Evolutionary conservation across 306 rosid genomes (phyloP).

Genomic region (Trifolium pratense): DNA sequence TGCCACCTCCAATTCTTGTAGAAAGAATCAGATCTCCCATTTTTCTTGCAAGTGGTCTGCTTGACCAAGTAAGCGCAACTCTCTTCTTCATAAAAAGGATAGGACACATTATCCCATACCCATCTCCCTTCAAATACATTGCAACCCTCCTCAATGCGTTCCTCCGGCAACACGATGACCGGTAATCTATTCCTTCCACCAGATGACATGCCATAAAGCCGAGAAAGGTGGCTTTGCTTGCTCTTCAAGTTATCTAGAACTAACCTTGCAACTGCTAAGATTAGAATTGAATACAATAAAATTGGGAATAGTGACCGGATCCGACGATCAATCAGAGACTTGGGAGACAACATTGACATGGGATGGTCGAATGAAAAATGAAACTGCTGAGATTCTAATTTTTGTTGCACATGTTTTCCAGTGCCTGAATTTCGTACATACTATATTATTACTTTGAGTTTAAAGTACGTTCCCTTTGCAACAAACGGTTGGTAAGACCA

Average conservation of each 20-base stretch:
- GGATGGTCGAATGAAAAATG: slow-evolving; percentile 21
- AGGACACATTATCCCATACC: slow-evolving; percentile 84
- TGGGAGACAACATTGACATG: slow-evolving; percentile 50
- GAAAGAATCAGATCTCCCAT: slow-evolving; percentile 88
- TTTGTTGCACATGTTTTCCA: slow-evolving; percentile 21
- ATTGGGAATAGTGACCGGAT: slow-evolving; percentile 63
- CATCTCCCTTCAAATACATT: slow-evolving; percentile 81
- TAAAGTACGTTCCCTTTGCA: slow-evolving; percentile 54
- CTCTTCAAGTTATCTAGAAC: slow-evolving; percentile 66
- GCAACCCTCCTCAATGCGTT: slow-evolving; percentile 63
- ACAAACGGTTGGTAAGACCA: slow-evolving; percentile 85
- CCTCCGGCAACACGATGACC: slow-evolving; percentile 55
- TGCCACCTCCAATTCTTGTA: slow-evolving; percentile 95
- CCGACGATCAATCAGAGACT: slow-evolving; percentile 50
- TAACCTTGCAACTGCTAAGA: slow-evolving; percentile 62
- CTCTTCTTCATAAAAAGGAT: slow-evolving; percentile 75
- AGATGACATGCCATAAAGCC: slow-evolving; percentile 43
- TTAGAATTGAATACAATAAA: slow-evolving; percentile 65
- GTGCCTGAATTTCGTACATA: neutral
- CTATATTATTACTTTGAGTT: slow-evolving; percentile 56
- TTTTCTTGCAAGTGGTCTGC: slow-evolving; percentile 80
- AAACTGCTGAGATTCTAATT: slow-evolving; percentile 2
- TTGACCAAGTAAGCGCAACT: slow-evolving; percentile 86
- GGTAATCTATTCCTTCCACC: slow-evolving; percentile 47
- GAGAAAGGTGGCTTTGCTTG: slow-evolving; percentile 50